Evolutionary conservation across 345 rosid species (phyloP).

Genomic region (Arabidopsis arenosa): DNA sequence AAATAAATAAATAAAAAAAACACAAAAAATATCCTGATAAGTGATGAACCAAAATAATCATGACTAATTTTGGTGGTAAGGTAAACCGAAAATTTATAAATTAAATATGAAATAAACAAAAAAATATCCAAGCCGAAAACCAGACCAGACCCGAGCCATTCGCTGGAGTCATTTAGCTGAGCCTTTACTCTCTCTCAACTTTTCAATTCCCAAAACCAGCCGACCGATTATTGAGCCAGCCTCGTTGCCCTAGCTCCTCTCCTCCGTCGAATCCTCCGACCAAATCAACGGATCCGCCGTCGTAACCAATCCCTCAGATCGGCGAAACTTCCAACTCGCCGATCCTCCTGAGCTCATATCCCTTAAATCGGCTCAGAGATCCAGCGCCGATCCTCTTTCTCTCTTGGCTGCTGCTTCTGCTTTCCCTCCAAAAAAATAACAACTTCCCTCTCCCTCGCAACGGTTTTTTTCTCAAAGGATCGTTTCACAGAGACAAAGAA

Average conservation of each 20-base stretch:
- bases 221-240: constrained; percentile 47
- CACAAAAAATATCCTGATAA: too few relatives aligned
- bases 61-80: too few relatives aligned
- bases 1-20: too few relatives aligned
- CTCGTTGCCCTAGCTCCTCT: constrained; percentile 17
- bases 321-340: constrained; percentile 36
- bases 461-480: constrained; percentile 25
- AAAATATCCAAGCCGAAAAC: constrained; percentile 13
- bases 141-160: constrained; percentile 48
- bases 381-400: constrained; percentile 49
- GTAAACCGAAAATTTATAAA: too few relatives aligned
- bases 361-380: constrained; percentile 60
- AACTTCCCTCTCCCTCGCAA: constrained; percentile 34
- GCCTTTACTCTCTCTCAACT: constrained; percentile 31
- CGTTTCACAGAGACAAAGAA: constrained; percentile 42
- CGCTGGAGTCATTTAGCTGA: constrained; percentile 47
- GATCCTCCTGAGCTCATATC: constrained; percentile 37
- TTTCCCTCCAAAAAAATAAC: constrained; percentile 51
- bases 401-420: constrained; percentile 15
- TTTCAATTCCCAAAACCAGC: constrained; percentile 45
- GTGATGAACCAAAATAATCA: too few relatives aligned
- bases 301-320: constrained; percentile 23
- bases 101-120: too few relatives aligned
- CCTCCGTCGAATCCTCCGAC: constrained; percentile 38
- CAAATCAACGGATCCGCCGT: constrained; percentile 20